Conservation (phyloP, 331 rosid genomes). For the Pyracantha coccinea region DNA sequence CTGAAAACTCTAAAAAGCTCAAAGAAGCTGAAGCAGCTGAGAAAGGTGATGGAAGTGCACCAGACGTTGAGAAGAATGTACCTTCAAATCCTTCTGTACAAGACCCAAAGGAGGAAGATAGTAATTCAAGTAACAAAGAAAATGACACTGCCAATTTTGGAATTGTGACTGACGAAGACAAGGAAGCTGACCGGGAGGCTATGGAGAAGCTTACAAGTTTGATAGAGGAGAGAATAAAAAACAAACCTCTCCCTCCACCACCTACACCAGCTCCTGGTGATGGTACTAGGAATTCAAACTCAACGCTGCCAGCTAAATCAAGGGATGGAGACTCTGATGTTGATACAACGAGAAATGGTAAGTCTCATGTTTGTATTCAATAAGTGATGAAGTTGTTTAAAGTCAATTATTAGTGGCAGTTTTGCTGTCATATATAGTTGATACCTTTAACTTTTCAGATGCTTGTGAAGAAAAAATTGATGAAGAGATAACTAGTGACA, state of each 20-base stretch:
- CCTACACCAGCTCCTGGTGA: slow-evolving; percentile 53
- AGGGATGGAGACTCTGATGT: slow-evolving; percentile 72
- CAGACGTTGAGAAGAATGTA: slow-evolving; percentile 33
- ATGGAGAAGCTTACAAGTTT: slow-evolving; percentile 58
- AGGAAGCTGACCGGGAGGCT: slow-evolving; percentile 66
- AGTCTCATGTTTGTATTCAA: slow-evolving; percentile 4
- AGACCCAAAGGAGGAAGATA: slow-evolving; percentile 50
- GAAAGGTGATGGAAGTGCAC: slow-evolving; percentile 43
- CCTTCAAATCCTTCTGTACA: slow-evolving; percentile 36
- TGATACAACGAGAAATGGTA: slow-evolving; percentile 57
- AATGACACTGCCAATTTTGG: slow-evolving; percentile 54
- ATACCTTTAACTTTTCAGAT: slow-evolving; percentile 37
- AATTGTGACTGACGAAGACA: slow-evolving; percentile 77
- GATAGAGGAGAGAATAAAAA: slow-evolving; percentile 85
- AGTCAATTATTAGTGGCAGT: background rate
- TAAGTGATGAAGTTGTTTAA: background rate
- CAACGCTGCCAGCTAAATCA: slow-evolving; percentile 48
- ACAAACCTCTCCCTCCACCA: slow-evolving; percentile 79
- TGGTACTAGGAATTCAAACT: slow-evolving; percentile 32
- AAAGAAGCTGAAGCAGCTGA: slow-evolving; percentile 46
- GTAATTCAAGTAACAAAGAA: slow-evolving; percentile 51
- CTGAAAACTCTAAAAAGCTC: slow-evolving; percentile 48
- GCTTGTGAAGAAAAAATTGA: slow-evolving; percentile 63
- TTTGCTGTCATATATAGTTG: background rate
- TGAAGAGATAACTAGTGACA: slow-evolving; percentile 52